Percentiles rank a stretch among this genome's conserved stretches.
Evolutionary conservation across 2,329 filamentous ascomycete species (phyloP).

Genomic region (Paramyrothecium roridum): DNA sequence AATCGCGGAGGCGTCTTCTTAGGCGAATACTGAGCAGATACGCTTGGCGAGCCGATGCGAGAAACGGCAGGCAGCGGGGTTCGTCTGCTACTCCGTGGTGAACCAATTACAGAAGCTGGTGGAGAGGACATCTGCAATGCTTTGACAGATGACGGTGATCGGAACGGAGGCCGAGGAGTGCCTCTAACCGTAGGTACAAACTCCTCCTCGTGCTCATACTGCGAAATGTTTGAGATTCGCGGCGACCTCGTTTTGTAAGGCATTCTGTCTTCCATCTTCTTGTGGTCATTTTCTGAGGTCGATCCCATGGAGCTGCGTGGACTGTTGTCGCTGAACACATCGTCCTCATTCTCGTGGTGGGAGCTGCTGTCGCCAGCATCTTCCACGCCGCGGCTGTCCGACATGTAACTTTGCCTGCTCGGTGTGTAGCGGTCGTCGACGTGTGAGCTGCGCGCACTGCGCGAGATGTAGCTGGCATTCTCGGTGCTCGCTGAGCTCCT

Average conservation of each 20-base stretch:
- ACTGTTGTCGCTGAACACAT: slow-evolving; percentile 58
- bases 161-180: slow-evolving; percentile 61
- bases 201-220: slow-evolving; percentile 40
- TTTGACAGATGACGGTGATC: slow-evolving; percentile 66
- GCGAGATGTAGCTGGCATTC: slow-evolving; percentile 17
- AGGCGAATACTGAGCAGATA: slow-evolving; percentile 50
- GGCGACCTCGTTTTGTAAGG: slow-evolving; percentile 30
- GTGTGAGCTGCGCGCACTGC: neutral
- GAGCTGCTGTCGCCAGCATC: slow-evolving; percentile 43
- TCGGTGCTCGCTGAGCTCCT: slow-evolving; percentile 15
- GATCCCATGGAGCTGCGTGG: slow-evolving; percentile 55
- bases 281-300: slow-evolving; percentile 38
- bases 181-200: slow-evolving; percentile 55
- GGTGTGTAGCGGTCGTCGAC: neutral
- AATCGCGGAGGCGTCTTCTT: slow-evolving; percentile 59
- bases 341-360: slow-evolving; percentile 50
- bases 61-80: slow-evolving; percentile 47
- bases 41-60: slow-evolving; percentile 51
- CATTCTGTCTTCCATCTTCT: slow-evolving; percentile 27
- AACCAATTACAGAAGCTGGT: slow-evolving; percentile 52
- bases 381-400: slow-evolving; percentile 8
- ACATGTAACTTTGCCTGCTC: neutral
- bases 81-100: slow-evolving; percentile 52
- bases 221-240: slow-evolving; percentile 49
- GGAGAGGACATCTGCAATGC: slow-evolving; percentile 72